Evolutionary conservation across 2,329 filamentous ascomycete genomes (phyloP).

Genomic region (Penicillium polonicum): DNA sequence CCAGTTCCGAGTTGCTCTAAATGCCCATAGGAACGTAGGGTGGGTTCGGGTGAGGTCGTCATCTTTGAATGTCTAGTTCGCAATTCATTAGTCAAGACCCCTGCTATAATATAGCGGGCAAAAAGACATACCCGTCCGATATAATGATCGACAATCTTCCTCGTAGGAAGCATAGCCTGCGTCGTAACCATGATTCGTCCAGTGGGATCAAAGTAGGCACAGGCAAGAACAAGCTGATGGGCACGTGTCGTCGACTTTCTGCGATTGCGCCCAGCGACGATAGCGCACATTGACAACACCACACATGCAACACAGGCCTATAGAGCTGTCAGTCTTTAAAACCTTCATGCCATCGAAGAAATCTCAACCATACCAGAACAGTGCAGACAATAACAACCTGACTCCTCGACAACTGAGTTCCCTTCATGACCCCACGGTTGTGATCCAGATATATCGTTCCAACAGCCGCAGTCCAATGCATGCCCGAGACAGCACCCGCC

Average conservation of each 20-base stretch:
- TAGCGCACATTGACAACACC: constrained; percentile 56
- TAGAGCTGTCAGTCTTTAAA: constrained; percentile 13
- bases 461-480: constrained; percentile 79
- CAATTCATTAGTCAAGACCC: constrained; percentile 10
- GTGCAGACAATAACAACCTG: constrained; percentile 72
- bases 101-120: not conserved
- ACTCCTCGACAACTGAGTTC: constrained; percentile 55
- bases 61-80: constrained; percentile 55
- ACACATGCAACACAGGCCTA: constrained; percentile 63
- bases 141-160: constrained; percentile 77
- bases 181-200: constrained; percentile 49
- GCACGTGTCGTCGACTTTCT: constrained; percentile 58
- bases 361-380: constrained; percentile 56
- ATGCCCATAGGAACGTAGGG: constrained; percentile 84
- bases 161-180: constrained; percentile 44
- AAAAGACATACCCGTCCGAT: constrained; percentile 56
- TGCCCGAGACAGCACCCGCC: constrained; percentile 73
- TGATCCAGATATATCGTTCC: constrained; percentile 67
- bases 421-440: constrained; percentile 41
- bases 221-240: constrained; percentile 56
- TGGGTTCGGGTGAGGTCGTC: constrained; percentile 76
- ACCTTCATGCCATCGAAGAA: not conserved
- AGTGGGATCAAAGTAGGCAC: constrained; percentile 45
- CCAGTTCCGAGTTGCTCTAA: constrained; percentile 78
- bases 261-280: constrained; percentile 55